A percentile compares a stretch with the other conserved stretches of the same genome.
Evolutionary conservation across 257 asterid genomes (phyloP).

Genomic region (Haberlea rhodopensis): DNA sequence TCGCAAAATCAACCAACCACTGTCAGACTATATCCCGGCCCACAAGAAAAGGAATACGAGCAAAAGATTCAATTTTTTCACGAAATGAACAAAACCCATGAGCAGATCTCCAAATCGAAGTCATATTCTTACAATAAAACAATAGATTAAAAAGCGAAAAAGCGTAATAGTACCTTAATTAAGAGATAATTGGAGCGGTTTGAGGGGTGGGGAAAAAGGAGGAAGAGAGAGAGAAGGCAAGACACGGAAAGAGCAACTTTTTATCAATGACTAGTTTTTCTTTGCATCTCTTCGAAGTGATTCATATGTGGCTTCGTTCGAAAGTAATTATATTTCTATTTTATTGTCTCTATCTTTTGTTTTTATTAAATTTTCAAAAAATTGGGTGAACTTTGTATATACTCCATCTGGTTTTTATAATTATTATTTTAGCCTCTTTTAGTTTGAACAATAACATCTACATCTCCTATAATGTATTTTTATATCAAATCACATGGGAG

Average conservation of each 20-base stretch:
- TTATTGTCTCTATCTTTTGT: too few relatives aligned
- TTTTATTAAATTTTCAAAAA: too few relatives aligned
- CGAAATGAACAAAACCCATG: conserved; percentile 24
- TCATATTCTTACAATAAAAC: conserved; percentile 3
- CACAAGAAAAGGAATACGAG: background rate
- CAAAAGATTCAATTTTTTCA: conserved; percentile 25
- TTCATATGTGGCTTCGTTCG: background rate
- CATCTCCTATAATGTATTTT: too few relatives aligned
- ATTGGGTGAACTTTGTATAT: too few relatives aligned
- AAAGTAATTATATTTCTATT: background rate
- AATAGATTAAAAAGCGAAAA: background rate
- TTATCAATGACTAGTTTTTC: too few relatives aligned
- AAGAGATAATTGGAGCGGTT: conserved; percentile 24
- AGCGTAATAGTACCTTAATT: conserved; percentile 31
- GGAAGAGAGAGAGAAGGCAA: conserved; percentile 14
- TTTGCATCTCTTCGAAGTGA: background rate
- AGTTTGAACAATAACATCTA: too few relatives aligned
- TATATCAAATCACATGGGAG: too few relatives aligned
- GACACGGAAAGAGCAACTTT: background rate
- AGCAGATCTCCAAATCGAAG: conserved; percentile 26
- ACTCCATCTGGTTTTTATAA: too few relatives aligned
- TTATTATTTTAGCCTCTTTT: too few relatives aligned
- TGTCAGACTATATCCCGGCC: conserved; percentile 15
- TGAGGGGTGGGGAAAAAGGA: conserved; percentile 18
- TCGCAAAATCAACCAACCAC: conserved; percentile 11